Conservation (phyloP, 805 yeast species). For the Barnettozyma siamensis region DNA sequence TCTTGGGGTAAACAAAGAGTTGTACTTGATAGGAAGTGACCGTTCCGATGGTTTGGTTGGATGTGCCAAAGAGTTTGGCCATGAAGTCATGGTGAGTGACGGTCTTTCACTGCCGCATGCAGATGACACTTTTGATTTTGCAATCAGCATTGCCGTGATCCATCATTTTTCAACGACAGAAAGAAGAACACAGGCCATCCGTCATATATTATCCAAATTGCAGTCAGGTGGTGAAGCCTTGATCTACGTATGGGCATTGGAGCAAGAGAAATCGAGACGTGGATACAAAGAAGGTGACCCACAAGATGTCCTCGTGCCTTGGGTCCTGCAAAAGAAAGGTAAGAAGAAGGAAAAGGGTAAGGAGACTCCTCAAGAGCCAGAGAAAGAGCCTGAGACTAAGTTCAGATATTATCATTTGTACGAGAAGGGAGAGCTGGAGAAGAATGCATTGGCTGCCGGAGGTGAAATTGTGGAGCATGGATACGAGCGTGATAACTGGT, state of each 20-base stretch:
- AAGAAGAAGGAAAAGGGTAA: conserved; percentile 15
- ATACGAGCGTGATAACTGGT: conserved; percentile 95
- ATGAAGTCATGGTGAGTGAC: conserved; percentile 73
- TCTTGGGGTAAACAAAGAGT: conserved; percentile 58
- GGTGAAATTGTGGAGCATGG: conserved; percentile 64
- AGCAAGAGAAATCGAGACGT: conserved; percentile 79
- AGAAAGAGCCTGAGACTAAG: conserved; percentile 40
- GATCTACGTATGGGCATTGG: conserved; percentile 95
- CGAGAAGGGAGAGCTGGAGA: conserved; percentile 72
- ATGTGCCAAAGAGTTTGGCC: conserved; percentile 48
- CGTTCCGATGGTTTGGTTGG: conserved; percentile 62
- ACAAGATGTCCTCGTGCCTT: conserved; percentile 92
- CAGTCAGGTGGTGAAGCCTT: conserved; percentile 60
- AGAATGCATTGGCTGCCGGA: conserved; percentile 68
- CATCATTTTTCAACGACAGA: conserved; percentile 90
- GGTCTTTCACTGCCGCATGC: conserved; percentile 63
- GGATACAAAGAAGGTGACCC: conserved; percentile 90
- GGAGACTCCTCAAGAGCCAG: conserved; percentile 7
- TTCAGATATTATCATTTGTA: conserved; percentile 89
- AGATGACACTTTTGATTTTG: conserved; percentile 56
- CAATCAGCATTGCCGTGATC: conserved; percentile 90
- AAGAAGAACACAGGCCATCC: conserved; percentile 72
- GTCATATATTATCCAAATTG: conserved; percentile 57
- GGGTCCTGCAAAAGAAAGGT: conserved; percentile 66
- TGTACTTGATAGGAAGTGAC: conserved; percentile 70